These are phyloP conservation scores for Fusarium ramigenum DNA, from an alignment of 2,329 filamentous ascomycete genomes.

Conservation along the genomic window DNA sequence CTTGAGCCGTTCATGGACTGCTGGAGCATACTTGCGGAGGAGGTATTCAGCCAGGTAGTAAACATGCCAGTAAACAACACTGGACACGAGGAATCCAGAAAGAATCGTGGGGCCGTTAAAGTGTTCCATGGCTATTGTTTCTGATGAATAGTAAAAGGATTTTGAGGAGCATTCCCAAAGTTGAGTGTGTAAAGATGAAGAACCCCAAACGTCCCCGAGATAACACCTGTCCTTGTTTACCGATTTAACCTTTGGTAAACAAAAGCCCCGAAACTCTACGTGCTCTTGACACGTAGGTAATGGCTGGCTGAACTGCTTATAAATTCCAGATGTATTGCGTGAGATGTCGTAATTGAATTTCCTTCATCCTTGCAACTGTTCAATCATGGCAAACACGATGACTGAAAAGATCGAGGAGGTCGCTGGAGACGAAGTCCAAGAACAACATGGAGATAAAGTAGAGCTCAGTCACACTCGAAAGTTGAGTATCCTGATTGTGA, in stretches of 20 bases:
- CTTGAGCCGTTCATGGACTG: slow-evolving; percentile 20
- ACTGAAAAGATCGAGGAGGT: background rate
- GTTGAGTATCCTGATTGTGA: slow-evolving; percentile 29
- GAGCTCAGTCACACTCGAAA: slow-evolving; percentile 7
- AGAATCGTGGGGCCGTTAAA: slow-evolving; percentile 30
- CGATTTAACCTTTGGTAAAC: background rate
- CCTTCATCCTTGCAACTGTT: background rate
- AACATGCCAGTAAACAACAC: slow-evolving; percentile 34
- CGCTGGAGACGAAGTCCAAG: background rate
- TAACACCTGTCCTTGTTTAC: background rate
- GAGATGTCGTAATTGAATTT: background rate
- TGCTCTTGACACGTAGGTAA: background rate
- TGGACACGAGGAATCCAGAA: slow-evolving; percentile 26
- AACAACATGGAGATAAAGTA: background rate
- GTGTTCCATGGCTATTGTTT: slow-evolving; percentile 2
- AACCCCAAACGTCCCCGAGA: background rate
- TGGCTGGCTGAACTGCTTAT: background rate
- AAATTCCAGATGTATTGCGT: background rate
- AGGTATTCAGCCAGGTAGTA: slow-evolving; percentile 19
- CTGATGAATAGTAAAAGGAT: background rate
- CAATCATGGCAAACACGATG: background rate
- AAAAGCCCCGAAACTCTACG: background rate
- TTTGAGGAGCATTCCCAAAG: background rate
- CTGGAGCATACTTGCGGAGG: slow-evolving; percentile 16
- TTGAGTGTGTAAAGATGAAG: background rate